Base-by-base conservation (phyloP, 768 basidiomycete species). In the Pholiota microspora region DNA sequence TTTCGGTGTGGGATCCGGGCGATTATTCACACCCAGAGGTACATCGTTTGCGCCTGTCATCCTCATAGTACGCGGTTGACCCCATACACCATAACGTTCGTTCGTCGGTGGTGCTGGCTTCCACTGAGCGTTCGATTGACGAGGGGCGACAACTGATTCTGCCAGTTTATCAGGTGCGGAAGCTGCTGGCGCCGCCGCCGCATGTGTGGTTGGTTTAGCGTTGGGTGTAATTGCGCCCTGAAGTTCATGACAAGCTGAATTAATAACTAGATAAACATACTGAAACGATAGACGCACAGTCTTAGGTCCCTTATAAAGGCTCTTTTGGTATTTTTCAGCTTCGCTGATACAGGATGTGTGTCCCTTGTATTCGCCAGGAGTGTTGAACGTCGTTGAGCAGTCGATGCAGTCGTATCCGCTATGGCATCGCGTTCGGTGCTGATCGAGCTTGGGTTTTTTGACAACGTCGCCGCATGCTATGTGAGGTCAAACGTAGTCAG, bases 281-380 rank as follows among this genome's bases (percentile, higher is more conserved):
- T 21, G 25, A 49, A 29, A 49, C 13, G 24, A 63, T 36, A 38
- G 44, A 61, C 70, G 51, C 55, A 75, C 73, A n/a, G 71, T 77
- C 74, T 88, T 90, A 0, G 83, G 80, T 7, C 90, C 92, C 64
- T 89, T 92, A 68, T 94, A 95, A 54, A 94, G 66, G 48, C 78
- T 73, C 70, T 92, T 92, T 74, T 97, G 84, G 65, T 97, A 96
- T 68, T 96, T 97, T 70, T 97, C 91, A 2, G 91, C 94, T 71
- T 97, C 94, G 57, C 80, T 85, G 40, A 97, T 85, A 68, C 94
- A 97, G 27, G 81, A 75, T 8, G 89, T 94, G 66, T 97, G 90
- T 0, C 71, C 73, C 70, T 92, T 93, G 76, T 85, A 96, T 56
- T 93, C 84, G 7, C 77, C 76, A 2, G 91, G 89, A 6, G 80